Base-by-base conservation (phyloP, 345 rosid species). In the Cardiospermum halicacabum region DNA sequence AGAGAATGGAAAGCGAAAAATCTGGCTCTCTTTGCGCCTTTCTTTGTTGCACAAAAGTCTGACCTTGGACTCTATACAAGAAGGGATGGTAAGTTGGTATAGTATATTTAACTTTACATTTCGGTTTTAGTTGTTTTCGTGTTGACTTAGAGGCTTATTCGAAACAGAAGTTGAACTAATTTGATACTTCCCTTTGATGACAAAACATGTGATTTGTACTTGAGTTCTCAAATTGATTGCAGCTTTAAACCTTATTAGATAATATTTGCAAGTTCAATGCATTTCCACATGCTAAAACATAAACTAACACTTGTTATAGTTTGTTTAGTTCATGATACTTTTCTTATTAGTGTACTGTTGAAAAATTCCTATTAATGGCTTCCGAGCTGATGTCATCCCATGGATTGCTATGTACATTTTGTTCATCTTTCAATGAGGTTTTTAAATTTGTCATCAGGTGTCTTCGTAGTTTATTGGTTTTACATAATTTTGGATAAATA, bases 11-110 rank as follows among this genome's bases (percentile, higher is more conserved):
- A 88, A 83, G 76, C 76, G 86, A 68, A 94, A 82, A 74, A 85
- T 91, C 50, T 84, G 92, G 92, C 97, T 94, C 77, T 91, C 97
- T 56, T 72, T 89, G 84, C 86, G 80, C 36, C 95, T 94, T 65
- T 91, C 97, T 58, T 70, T 83, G 68, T 65, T 91, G 80, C 90
- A 91, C 61, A 85, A 83, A 65, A 87, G 89, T 58, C 83, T 85
- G 69, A 75, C 85, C 53, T 72, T 89, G 64, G 97, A 91, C 68
- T 70, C 86, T 74, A 43, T 89, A 71, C 96, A 94, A 72, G 89
- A 80, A 58, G 96, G 96, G 68, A 94, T 91, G 99, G 99, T 94
- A 85, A 69, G 90, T 48, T 45, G 26, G 50, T 64, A 31, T 45
- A 11, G 7, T 34, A 34, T 7, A 7, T 58, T 43, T 7, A 26